Base-by-base conservation (phyloP, 1,284 basidiomycete genomes). In the Ustilago crameri region DNA sequence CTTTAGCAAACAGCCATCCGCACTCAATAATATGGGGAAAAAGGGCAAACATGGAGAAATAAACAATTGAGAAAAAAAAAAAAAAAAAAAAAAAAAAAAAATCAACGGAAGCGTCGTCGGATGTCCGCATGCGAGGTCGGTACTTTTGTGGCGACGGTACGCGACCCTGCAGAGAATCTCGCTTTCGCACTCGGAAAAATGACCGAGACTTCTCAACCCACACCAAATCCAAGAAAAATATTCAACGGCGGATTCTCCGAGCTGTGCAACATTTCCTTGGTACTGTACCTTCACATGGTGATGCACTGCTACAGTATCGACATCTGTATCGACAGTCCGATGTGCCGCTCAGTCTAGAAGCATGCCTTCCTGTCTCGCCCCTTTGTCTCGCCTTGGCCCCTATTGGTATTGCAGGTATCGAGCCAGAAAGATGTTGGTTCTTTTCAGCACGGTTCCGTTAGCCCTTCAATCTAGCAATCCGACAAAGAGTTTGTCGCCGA, bases 71-170 rank as follows among this genome's bases (percentile, higher is more conserved):
- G 7, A 18, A 38, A 38, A 18, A 17, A 18, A 22, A 22, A 43
- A 23, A 18, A 5, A 5, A 5, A 9, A 22, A n/a, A 24, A 22
- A 9, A 43, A 43, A 22, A 43, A 22, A 17, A 22, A 10, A 2
- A 22, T 14, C 24, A 22, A 22, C n/a, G 44, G 27, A 12, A 42
- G 2, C 15, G 47, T 49, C 47, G 47, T 49, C 47, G 47, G 47
- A 49, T 37, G 38, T 24, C 47, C 47, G 47, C 17, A 23, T 23
- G 12, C 12, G 12, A 23, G 20, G 41, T 12, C 15, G 10, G 20
- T 9, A 14, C 20, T 23, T 18, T 42, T 22, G 20, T 30, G 27
- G 22, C 15, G 14, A 20, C 45, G n/a, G 32, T 24, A 32, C 34
- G 32, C 45, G 34, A 30, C 45, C 27, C 45, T 47, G 45, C 27